These are phyloP conservation scores for Prunus mume DNA, from an alignment of 306 rosid species.

Conservation along the genomic window DNA sequence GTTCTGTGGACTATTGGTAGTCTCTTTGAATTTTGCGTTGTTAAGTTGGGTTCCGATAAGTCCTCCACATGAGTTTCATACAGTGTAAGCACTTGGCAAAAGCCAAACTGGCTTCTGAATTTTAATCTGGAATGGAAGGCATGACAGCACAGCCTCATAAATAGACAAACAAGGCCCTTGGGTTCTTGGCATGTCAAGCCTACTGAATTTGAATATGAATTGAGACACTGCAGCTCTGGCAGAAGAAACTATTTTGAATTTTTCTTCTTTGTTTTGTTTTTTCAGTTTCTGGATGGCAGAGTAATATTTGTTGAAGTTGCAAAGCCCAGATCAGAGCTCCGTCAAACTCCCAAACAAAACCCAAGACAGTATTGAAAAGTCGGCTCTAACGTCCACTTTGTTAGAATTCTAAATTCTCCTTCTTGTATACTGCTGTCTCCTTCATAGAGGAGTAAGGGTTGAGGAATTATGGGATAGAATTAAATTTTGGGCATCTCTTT, in stretches of 20 bases:
- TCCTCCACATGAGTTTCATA: too few relatives aligned
- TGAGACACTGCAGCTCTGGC: background rate
- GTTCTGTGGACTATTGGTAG: background rate
- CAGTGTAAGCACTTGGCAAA: too few relatives aligned
- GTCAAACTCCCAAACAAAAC: conserved; percentile 37
- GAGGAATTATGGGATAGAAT: too few relatives aligned
- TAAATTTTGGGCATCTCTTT: too few relatives aligned
- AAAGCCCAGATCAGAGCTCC: conserved; percentile 62
- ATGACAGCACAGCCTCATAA: too few relatives aligned
- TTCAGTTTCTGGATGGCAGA: conserved; percentile 89
- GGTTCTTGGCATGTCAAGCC: too few relatives aligned
- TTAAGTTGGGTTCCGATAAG: background rate
- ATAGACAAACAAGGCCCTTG: too few relatives aligned
- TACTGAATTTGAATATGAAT: too few relatives aligned
- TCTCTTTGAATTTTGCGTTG: background rate
- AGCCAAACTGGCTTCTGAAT: background rate
- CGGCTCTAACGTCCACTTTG: too few relatives aligned
- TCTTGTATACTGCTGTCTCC: background rate
- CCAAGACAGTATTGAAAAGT: conserved; percentile 27
- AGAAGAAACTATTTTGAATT: background rate
- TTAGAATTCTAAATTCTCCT: too few relatives aligned
- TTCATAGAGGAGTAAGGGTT: too few relatives aligned
- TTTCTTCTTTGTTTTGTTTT: background rate
- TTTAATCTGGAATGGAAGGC: background rate
- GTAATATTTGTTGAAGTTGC: conserved; percentile 95